Conservation (phyloP, 2,329 filamentous ascomycete species). For the Mycosphaerella sp. region DNA sequence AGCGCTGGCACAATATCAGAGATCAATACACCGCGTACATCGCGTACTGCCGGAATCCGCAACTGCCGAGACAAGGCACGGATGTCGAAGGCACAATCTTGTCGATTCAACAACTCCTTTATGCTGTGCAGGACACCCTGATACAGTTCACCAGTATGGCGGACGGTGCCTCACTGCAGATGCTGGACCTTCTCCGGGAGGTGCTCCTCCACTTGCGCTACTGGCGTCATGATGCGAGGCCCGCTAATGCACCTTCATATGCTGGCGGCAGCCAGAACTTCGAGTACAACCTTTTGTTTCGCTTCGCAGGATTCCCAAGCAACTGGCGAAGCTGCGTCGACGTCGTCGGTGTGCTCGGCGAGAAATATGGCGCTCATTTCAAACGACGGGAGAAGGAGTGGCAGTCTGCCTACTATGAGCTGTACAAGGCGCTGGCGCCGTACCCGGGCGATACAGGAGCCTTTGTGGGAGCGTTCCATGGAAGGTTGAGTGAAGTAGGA, state of each 20-base stretch:
- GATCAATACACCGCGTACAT: background rate
- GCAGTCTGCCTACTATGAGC: background rate
- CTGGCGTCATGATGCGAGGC: background rate
- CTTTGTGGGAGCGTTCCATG: conserved; percentile 1
- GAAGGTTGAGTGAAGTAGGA: conserved; percentile 6
- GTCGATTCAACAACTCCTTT: conserved; percentile 10
- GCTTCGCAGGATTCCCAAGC: conserved; percentile 11
- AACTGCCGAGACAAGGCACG: background rate
- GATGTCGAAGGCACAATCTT: conserved; percentile 14
- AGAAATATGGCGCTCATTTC: background rate
- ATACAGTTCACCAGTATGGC: conserved; percentile 2
- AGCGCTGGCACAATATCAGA: conserved; percentile 6
- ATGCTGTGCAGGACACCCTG: conserved; percentile 11
- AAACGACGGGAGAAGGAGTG: background rate
- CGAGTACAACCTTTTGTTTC: conserved; percentile 17
- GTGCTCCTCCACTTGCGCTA: conserved; percentile 1
- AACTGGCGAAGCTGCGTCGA: conserved; percentile 16
- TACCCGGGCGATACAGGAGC: background rate
- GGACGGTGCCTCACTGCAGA: background rate
- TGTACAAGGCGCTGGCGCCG: background rate
- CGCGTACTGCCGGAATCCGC: background rate
- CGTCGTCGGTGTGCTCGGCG: conserved; percentile 6
- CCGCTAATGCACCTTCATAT: conserved; percentile 6
- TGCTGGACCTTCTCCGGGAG: conserved; percentile 4
- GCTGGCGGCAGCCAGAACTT: conserved; percentile 14